Percentiles rank a stretch among this genome's conserved stretches.
These are phyloP conservation scores for Pseudofabraea citricarpa DNA, from an alignment of 2,329 filamentous ascomycete species.

Conservation along the genomic window DNA sequence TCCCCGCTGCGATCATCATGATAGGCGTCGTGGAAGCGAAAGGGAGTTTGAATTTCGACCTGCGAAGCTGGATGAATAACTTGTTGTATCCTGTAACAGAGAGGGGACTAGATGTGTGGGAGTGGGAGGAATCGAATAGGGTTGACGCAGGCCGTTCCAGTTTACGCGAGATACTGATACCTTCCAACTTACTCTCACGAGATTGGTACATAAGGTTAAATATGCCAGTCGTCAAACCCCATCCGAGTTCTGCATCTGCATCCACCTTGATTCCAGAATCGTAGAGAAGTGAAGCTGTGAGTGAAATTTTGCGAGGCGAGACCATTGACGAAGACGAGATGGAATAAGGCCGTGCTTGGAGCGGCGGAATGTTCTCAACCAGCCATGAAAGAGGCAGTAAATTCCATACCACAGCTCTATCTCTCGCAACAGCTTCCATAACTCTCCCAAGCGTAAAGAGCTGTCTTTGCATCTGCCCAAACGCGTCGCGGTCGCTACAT, in stretches of 20 bases:
- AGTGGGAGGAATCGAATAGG: too few relatives aligned
- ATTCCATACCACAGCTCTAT: not conserved
- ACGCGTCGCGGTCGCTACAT: not conserved
- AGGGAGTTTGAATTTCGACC: conserved; percentile 1
- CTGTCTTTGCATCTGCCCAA: not conserved
- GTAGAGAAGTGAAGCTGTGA: not conserved
- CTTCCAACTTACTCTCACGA: not conserved
- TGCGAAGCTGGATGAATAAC: not conserved
- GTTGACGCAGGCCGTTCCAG: too few relatives aligned
- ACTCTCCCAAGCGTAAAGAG: not conserved
- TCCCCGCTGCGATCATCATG: conserved; percentile 25
- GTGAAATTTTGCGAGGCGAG: not conserved
- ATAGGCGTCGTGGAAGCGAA: conserved; percentile 16
- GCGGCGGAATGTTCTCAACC: not conserved
- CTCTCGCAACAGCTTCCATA: not conserved
- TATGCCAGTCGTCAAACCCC: not conserved
- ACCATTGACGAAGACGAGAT: not conserved
- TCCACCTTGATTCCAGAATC: too few relatives aligned
- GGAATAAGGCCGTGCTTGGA: not conserved
- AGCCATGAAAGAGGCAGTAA: not conserved
- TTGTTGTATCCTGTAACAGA: too few relatives aligned
- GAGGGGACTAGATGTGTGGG: too few relatives aligned
- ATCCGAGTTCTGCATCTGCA: too few relatives aligned
- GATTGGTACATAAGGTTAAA: not conserved
- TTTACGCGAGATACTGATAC: not conserved